Base-by-base conservation (phyloP, 2,329 filamentous ascomycete species). In the Colletotrichum coccodes region DNA sequence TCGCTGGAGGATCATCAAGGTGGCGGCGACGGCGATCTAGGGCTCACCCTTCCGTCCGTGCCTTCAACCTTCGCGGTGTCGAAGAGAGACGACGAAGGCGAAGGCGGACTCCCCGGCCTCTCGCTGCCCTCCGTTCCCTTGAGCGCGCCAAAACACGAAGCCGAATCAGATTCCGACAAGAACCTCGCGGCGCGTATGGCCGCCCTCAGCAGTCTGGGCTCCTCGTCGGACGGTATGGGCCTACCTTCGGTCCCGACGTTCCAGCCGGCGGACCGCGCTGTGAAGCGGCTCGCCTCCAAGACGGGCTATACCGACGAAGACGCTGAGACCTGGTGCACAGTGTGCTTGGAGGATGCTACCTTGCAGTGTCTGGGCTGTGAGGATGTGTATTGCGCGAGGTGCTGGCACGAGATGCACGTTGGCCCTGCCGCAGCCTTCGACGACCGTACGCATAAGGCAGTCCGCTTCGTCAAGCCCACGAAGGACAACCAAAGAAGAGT, bases 381-480 rank as follows among this genome's bases (percentile, higher is more conserved):
- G 40, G 90, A 95, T 71, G 82, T 94, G 46, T 97, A 95, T 76
- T 97, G 94, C 77, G 83, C 85, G 26, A 83, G 87, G 18, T 97
- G 94, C 82, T 97, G 94, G 94, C 87, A 85, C 68, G 93, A 95
- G 75, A 94, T 94, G 78, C 94, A 97, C 75, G 82, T 89, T 38
- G 91, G 92, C 0, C 89, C 90, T 1, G 83, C 85, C 50, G 93
- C 92, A 0, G 90, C 89, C 1, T 90, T 87, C 54, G 93, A 95
- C 67, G 92, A 94, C 77, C 83, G 87, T 66, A 86, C 83, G 0
- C 94, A 97, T 75, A 85, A 85, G 72, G 92, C 91, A 71, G 87
- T 92, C 57, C 86, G 86, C 71, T 91, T 89, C 75, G 81, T 79
- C 44, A 82, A 74, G 75, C 76, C 76, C 67, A 75, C 74, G 71